Base-by-base conservation (phyloP, 2,329 filamentous ascomycete species). In the Fusarium circinatum region DNA sequence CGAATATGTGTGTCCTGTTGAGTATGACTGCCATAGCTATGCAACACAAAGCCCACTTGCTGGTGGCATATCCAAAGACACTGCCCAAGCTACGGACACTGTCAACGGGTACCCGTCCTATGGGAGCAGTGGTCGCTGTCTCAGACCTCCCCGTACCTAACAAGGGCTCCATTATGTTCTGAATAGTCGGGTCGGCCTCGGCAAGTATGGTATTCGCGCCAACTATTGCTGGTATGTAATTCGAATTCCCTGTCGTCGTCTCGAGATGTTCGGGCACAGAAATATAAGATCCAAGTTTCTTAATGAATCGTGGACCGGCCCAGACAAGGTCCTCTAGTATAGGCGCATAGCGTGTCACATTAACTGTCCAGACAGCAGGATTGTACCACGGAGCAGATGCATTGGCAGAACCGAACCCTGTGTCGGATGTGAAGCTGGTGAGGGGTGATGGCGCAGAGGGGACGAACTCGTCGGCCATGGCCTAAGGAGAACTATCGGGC, bases 1-100 rank as follows among this genome's bases (percentile, higher is more conserved):
- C 96, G 82, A 98, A 98, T 76, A 98, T 96, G 66, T 95, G 92
- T 12, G 96, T 97, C 65, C 96, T 91, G 80, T 98, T 98, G 30
- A 98, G 86, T 65, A 98, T 85, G 66, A 98, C 89, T 28, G 94
- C 94, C 87, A 96, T 93, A 42, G 92, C 90, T 76, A 98, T 91
- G 77, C 95, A 98, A 59, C 92, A 91, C 65, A 98, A 85, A 2
- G 96, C 95, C 96, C 96, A 98, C 82, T 93, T 93, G 82, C 94
- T 97, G 3, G 94, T 97, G 48, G 95, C 87, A 82, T 98, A 99
- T 77, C 91, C 93, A 82, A 98, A 95, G 66, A 98, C 90, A 70
- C 94, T 95, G 49, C 94, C 93, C 48, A 98, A 86, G 48, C 93
- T 94, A 79, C 92, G 90, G 4, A 87, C 85, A 30, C 89, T 84